These are phyloP conservation scores for Eleusine coracana DNA, from an alignment of 176 grass and related monocot species.

Conservation along the genomic window DNA sequence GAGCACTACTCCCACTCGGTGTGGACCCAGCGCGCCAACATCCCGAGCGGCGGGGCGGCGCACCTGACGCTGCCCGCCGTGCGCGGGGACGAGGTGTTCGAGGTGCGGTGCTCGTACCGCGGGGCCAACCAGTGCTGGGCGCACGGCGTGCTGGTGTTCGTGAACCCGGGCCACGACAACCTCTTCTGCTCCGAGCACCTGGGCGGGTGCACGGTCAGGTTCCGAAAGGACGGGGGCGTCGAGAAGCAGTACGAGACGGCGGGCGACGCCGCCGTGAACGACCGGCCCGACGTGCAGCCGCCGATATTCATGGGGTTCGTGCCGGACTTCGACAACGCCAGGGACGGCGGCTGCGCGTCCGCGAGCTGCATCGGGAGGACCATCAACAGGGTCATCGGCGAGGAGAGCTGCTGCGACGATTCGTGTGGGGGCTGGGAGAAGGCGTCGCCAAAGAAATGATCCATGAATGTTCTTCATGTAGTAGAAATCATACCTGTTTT, in stretches of 20 bases:
- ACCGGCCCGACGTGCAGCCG: constrained; percentile 31
- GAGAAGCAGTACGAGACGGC: constrained; percentile 55
- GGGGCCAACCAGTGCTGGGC: constrained; percentile 66
- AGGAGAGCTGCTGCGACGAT: constrained; percentile 61
- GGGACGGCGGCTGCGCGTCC: constrained; percentile 45
- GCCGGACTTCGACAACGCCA: constrained; percentile 68
- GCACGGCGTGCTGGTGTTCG: constrained; percentile 50
- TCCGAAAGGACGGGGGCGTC: constrained; percentile 60
- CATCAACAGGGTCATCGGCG: constrained; percentile 58
- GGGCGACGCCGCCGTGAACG: neutral
- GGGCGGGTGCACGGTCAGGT: constrained; percentile 52
- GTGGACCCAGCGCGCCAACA: constrained; percentile 44
- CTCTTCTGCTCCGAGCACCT: constrained; percentile 43
- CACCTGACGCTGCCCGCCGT: constrained; percentile 42
- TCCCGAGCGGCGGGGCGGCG: constrained; percentile 31
- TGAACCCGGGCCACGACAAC: constrained; percentile 59
- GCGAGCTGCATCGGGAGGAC: constrained; percentile 44
- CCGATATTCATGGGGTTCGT: constrained; percentile 56
- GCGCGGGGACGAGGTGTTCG: constrained; percentile 62
- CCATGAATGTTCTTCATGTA: constrained; percentile 11
- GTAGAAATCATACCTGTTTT: constrained; percentile 25
- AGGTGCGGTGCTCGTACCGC: constrained; percentile 65
- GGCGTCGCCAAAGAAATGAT: constrained; percentile 23
- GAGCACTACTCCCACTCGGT: constrained; percentile 40
- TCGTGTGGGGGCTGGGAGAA: constrained; percentile 55